Conservation (phyloP, 2,329 filamentous ascomycete genomes). For the Knufia fluminis region DNA sequence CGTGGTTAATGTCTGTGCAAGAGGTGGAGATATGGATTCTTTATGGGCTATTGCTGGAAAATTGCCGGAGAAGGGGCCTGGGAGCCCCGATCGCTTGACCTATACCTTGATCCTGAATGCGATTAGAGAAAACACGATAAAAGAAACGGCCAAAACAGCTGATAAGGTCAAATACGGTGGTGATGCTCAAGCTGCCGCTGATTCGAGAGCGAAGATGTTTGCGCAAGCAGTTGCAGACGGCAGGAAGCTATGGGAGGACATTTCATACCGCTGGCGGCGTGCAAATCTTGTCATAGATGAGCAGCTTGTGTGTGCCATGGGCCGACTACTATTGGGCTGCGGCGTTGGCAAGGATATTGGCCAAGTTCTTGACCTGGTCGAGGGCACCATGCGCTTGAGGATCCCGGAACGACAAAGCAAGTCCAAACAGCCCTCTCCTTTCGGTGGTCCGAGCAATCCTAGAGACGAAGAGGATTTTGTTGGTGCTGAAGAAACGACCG, state of each 20-base stretch:
- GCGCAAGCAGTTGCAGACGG: constrained; percentile 51
- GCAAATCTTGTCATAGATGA: constrained; percentile 68
- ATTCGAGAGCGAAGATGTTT: constrained; percentile 25
- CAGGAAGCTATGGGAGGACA: constrained; percentile 70
- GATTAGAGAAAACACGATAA: constrained; percentile 44
- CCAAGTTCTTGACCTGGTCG: constrained; percentile 64
- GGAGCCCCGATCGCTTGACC: constrained; percentile 60
- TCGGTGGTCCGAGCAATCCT: not conserved
- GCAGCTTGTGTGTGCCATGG: constrained; percentile 71
- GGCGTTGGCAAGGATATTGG: constrained; percentile 53
- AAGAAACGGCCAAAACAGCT: constrained; percentile 23
- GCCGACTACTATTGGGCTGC: constrained; percentile 61
- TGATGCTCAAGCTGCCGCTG: constrained; percentile 9
- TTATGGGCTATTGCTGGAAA: constrained; percentile 69
- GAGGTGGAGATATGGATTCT: constrained; percentile 65
- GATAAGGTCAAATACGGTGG: constrained; percentile 14
- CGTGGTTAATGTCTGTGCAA: constrained; percentile 70
- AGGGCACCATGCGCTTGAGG: constrained; percentile 67
- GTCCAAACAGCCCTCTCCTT: not conserved
- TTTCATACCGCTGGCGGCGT: constrained; percentile 64
- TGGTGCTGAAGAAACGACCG: not conserved
- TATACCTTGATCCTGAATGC: constrained; percentile 79
- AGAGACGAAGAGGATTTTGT: not conserved
- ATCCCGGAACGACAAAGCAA: constrained; percentile 14
- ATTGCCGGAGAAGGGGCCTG: constrained; percentile 54